These are phyloP conservation scores for Nepenthes mirabilis DNA, from an alignment of 148 eudicot species.

Conservation along the genomic window DNA sequence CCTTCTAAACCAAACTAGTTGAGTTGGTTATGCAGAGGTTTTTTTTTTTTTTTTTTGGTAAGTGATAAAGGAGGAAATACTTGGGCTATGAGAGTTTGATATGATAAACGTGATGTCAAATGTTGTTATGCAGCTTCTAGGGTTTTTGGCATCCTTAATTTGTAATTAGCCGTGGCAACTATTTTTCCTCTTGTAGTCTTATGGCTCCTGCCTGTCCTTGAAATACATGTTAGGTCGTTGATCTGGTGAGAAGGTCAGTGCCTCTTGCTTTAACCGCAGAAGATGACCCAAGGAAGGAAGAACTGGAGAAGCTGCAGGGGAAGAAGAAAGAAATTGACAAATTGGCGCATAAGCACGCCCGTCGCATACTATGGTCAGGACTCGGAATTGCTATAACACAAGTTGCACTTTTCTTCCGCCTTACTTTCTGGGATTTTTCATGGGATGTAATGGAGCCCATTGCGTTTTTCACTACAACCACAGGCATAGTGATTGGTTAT, in stretches of 20 bases:
- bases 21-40: too few relatives aligned
- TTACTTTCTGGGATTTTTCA: conserved; percentile 94
- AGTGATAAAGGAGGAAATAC: too few relatives aligned
- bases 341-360: conserved; percentile 81
- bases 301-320: conserved; percentile 49
- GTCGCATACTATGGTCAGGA: conserved; percentile 74
- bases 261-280: conserved; percentile 82
- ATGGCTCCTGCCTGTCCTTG: neutral
- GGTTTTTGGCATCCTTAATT: too few relatives aligned
- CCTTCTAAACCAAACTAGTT: too few relatives aligned
- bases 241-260: conserved; percentile 72
- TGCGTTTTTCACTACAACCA: conserved; percentile 64
- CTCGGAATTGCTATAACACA: conserved; percentile 48
- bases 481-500: conserved; percentile 67
- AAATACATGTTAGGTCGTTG: conserved; percentile 52
- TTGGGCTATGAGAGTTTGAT: too few relatives aligned
- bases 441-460: conserved; percentile 99
- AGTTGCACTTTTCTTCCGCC: conserved; percentile 75
- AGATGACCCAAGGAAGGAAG: conserved; percentile 71
- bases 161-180: neutral
- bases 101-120: too few relatives aligned
- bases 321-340: conserved; percentile 57
- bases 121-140: too few relatives aligned
- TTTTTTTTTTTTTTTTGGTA: too few relatives aligned
- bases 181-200: neutral